Evolutionary conservation across 1,284 basidiomycete species (phyloP), one percentile per base, ranked within the genome.

Genomic region (Laetiporus sulphureus): DNA sequence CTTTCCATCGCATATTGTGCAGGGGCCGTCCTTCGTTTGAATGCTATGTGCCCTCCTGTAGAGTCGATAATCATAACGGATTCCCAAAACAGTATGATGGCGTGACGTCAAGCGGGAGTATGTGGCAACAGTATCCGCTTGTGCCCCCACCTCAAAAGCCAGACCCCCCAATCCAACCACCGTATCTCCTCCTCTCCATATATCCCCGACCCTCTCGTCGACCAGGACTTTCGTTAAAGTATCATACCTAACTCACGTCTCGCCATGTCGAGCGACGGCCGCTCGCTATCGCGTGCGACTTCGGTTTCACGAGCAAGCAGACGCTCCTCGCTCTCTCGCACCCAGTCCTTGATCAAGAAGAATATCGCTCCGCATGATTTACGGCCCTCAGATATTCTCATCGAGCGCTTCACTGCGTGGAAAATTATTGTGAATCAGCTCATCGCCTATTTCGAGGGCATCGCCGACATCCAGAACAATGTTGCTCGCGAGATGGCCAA

Each of bases 351-450:
- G 50, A 90, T 94, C 71, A 89, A 87, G 75, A 91, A 90, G 70
- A 91, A 88, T 63, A 83, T 89, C 48, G 83, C 87, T 12, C 79
- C 85, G 0, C 82, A 91, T 60, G 95, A 98, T 70, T 77, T 98
- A 46, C 80, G 84, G 46, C 95, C 95, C 1, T 93, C 91, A 12
- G 95, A 98, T 66, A 83, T 98, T 56, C 88, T 99, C 63, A 97
- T 98, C 57, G 95, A 98, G 66, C 83, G 95, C 24, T 91, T 91
- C 62, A 76, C 83, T 35, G 89, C 90, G 1, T 95, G 91, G 91
- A 95, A 95, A 67, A 81, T 79, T 40, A 96, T 98, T 59, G 92
- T 96, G 48, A 94, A 93, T 69, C 92, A 95, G 72, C 79, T 97
- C 45, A 89, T 92, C 47, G 80, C 82, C 0, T 90, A 89, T 58